Percentiles rank a stretch among this genome's conserved stretches.
Conservation (phyloP, 768 basidiomycete genomes). For the Amanita polypyramis region DNA sequence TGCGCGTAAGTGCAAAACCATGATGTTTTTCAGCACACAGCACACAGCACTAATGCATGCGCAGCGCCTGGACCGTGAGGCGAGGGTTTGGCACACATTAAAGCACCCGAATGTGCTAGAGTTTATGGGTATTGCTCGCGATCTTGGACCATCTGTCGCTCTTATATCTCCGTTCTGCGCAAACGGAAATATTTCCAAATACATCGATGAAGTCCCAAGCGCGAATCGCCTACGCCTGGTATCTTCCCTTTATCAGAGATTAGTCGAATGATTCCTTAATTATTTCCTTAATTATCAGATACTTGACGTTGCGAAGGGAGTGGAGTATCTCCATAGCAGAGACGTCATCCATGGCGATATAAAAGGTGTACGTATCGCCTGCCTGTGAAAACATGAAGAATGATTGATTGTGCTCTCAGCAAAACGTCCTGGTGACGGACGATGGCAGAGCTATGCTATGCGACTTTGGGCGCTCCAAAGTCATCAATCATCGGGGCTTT, state of each 20-base stretch:
- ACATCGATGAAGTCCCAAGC: slow-evolving; percentile 22
- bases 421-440: slow-evolving; percentile 47
- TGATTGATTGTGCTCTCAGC: slow-evolving; percentile 20
- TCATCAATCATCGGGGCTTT: slow-evolving; percentile 32
- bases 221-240: slow-evolving; percentile 2
- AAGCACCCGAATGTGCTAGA: slow-evolving; percentile 46
- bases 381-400: background rate
- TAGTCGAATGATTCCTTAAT: slow-evolving; percentile 31
- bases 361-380: slow-evolving; percentile 36
- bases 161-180: slow-evolving; percentile 61
- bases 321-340: slow-evolving; percentile 45
- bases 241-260: slow-evolving; percentile 18
- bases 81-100: slow-evolving; percentile 46
- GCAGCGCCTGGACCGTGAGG: slow-evolving; percentile 47
- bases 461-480: slow-evolving; percentile 52
- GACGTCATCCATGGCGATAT: slow-evolving; percentile 52
- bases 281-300: background rate
- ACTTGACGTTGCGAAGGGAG: slow-evolving; percentile 36
- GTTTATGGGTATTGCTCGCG: slow-evolving; percentile 44
- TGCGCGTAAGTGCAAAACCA: slow-evolving; percentile 27
- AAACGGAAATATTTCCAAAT: slow-evolving; percentile 44
- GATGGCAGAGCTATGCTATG: slow-evolving; percentile 44
- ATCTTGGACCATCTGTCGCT: slow-evolving; percentile 34
- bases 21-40: background rate
- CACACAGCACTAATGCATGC: background rate